Percentiles rank a stretch among this genome's conserved stretches.
These are phyloP conservation scores for Fusarium newnesense DNA, from an alignment of 2,329 filamentous ascomycete genomes.

Conservation along the genomic window DNA sequence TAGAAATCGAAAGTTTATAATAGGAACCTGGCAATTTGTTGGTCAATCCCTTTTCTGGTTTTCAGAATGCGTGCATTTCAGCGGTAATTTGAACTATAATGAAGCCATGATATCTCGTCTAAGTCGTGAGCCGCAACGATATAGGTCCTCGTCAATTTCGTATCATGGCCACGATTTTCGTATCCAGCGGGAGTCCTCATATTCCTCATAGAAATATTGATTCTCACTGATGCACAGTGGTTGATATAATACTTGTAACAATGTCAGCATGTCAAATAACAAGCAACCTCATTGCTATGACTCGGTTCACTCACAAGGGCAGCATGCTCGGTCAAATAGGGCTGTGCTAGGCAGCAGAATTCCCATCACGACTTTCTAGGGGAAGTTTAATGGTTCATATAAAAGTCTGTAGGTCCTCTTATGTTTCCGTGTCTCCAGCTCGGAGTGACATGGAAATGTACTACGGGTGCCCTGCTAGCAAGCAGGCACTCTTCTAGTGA, in stretches of 20 bases:
- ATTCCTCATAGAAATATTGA: rapidly evolving
- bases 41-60: not conserved
- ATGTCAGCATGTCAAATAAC: not conserved
- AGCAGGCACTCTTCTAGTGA: not conserved
- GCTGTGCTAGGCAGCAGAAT: not conserved
- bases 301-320: not conserved
- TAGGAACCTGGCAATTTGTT: too few species aligned
- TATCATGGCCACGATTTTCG: not conserved
- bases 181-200: not conserved
- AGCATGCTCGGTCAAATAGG: not conserved
- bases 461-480: not conserved
- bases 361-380: not conserved
- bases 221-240: rapidly evolving
- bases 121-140: not conserved
- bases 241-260: not conserved
- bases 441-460: not conserved
- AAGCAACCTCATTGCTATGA: not conserved
- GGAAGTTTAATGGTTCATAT: not conserved
- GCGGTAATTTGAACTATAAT: not conserved
- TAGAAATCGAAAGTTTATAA: not conserved
- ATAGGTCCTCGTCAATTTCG: not conserved
- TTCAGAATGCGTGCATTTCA: too few species aligned
- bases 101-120: not conserved
- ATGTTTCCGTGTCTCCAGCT: not conserved
- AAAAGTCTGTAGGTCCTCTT: not conserved